phyloP scores from a whole-genome alignment of 768 basidiomycete species.

The Sporobolomyces pararoseus region DNA sequence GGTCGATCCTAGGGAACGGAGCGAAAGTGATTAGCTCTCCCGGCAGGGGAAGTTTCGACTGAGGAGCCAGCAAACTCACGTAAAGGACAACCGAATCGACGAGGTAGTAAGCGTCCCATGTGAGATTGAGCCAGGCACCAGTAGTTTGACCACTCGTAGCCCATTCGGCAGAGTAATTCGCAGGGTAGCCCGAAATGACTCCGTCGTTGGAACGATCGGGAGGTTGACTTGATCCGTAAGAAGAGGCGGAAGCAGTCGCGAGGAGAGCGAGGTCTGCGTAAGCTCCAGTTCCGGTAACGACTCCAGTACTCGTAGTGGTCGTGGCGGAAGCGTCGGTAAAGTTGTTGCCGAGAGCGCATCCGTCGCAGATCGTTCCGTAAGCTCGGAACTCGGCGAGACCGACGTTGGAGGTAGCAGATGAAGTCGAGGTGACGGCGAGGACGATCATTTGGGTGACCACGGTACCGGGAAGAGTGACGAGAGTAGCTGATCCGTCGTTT shows the following conservation, averaged over 20 bases:
- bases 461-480: slow-evolving; percentile 16
- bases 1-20: slow-evolving; percentile 14
- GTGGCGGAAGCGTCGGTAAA: slow-evolving; percentile 9
- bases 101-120: slow-evolving; percentile 24
- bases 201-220: slow-evolving; percentile 32
- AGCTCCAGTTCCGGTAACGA: background rate
- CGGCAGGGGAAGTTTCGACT: background rate
- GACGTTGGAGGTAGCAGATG: slow-evolving; percentile 18
- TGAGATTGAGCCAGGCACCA: slow-evolving; percentile 22
- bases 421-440: slow-evolving; percentile 26
- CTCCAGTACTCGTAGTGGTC: background rate
- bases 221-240: slow-evolving; percentile 14
- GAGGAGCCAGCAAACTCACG: background rate
- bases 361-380: background rate
- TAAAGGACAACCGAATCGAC: slow-evolving; percentile 33
- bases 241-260: slow-evolving; percentile 24
- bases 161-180: slow-evolving; percentile 21
- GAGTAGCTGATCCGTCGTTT: slow-evolving; percentile 41
- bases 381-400: slow-evolving; percentile 37
- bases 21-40: too few relatives aligned
- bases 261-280: slow-evolving; percentile 25
- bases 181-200: slow-evolving; percentile 26
- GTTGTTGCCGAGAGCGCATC: slow-evolving; percentile 12
- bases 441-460: slow-evolving; percentile 21
- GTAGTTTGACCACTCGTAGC: slow-evolving; percentile 19